phyloP scores from a whole-genome alignment of 2,329 filamentous ascomycete species.

The Fusarium austroafricanum region DNA sequence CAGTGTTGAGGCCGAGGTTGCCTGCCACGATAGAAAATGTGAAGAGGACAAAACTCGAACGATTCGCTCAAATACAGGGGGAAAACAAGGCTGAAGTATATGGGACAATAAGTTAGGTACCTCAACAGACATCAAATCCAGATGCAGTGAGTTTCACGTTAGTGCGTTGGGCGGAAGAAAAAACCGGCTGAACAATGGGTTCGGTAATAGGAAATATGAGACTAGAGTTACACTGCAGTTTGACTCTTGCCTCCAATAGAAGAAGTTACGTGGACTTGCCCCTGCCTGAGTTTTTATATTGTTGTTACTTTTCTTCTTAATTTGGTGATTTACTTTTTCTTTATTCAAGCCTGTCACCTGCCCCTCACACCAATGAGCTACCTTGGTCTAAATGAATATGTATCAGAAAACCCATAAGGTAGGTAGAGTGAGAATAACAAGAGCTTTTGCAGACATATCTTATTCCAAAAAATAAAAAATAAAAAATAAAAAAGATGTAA shows the following conservation, averaged over 20 bases:
- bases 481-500: too few relatives aligned
- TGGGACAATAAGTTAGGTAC: conserved; percentile 18
- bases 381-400: too few relatives aligned
- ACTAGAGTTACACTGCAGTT: conserved; percentile 25
- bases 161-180: conserved; percentile 37
- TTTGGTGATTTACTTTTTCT: neutral
- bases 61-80: neutral
- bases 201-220: conserved; percentile 14
- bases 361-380: too few relatives aligned
- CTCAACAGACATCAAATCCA: neutral
- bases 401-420: too few relatives aligned
- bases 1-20: conserved; percentile 1
- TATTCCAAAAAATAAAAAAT: too few relatives aligned
- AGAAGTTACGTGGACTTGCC: conserved; percentile 6
- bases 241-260: neutral
- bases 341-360: too few relatives aligned
- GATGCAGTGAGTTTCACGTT: conserved; percentile 30
- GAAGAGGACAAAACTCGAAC: neutral
- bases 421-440: too few relatives aligned
- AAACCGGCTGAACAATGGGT: conserved; percentile 36
- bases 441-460: too few relatives aligned
- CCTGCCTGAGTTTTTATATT: neutral
- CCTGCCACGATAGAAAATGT: conserved; percentile 1
- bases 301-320: neutral
- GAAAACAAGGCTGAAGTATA: conserved; percentile 22